These are phyloP conservation scores for Oryza brachyantha DNA, from an alignment of 176 grass and related monocot species.

Conservation along the genomic window DNA sequence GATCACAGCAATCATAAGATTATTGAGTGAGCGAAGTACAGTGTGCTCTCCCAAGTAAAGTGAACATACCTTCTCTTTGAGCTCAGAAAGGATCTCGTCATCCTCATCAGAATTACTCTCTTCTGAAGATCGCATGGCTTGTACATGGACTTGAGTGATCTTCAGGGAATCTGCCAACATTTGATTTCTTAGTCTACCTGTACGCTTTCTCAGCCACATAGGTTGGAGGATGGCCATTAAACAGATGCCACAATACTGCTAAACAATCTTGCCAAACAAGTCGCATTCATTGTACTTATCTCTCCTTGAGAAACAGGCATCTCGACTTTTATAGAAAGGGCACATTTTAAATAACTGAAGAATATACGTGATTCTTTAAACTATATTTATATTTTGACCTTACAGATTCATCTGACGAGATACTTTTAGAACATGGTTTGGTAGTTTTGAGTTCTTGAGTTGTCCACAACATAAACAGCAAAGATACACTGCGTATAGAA, in stretches of 20 bases:
- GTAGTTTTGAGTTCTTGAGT: neutral
- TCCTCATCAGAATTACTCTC: conserved; percentile 40
- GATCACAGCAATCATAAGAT: neutral
- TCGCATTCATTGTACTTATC: neutral
- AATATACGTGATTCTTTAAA: neutral
- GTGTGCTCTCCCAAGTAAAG: neutral
- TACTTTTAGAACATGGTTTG: neutral
- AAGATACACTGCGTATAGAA: neutral
- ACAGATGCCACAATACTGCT: neutral
- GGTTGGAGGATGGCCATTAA: neutral
- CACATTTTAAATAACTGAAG: neutral
- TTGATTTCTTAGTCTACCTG: neutral
- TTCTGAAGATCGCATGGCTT: conserved; percentile 45
- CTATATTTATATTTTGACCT: neutral
- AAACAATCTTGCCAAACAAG: neutral
- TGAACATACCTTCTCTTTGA: conserved; percentile 56
- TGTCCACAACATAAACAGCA: neutral
- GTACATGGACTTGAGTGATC: conserved; percentile 46
- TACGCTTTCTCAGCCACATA: neutral
- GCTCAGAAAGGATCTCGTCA: conserved; percentile 38
- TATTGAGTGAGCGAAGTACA: conserved; percentile 6
- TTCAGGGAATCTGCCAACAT: conserved; percentile 46
- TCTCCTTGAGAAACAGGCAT: neutral
- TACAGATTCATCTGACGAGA: neutral
- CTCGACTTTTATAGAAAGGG: neutral